phyloP scores from a whole-genome alignment of 2,329 filamentous ascomycete species.

The Colletotrichum navitas region DNA sequence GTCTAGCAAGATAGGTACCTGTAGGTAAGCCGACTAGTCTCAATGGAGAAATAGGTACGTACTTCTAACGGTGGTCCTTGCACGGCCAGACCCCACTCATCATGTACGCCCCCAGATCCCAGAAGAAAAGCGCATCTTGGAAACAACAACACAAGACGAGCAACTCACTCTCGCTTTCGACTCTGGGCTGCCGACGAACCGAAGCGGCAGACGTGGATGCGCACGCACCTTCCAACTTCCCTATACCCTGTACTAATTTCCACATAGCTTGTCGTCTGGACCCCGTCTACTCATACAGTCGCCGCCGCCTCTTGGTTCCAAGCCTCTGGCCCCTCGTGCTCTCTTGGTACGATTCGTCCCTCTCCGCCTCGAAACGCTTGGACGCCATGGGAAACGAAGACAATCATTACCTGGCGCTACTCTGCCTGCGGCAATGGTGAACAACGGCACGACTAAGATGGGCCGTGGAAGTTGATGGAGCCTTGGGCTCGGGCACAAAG shows the following conservation, averaged over 20 bases:
- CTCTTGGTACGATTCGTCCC: background rate
- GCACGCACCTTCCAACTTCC: conserved; percentile 23
- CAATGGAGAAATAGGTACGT: conserved; percentile 24
- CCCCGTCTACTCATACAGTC: background rate
- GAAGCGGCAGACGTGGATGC: background rate
- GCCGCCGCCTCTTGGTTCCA: conserved; percentile 8
- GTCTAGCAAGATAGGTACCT: background rate
- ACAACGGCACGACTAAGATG: conserved; percentile 14
- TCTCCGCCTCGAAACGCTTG: background rate
- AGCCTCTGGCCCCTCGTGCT: conserved; percentile 2
- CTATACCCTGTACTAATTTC: conserved; percentile 25
- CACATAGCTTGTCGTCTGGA: conserved; percentile 28
- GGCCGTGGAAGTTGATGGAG: conserved; percentile 7
- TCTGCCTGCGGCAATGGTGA: conserved; percentile 6
- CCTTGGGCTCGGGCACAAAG: conserved; percentile 29
- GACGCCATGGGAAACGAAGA: background rate
- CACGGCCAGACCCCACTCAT: background rate
- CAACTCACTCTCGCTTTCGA: background rate
- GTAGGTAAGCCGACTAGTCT: conserved; percentile 3
- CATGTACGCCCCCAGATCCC: conserved; percentile 31
- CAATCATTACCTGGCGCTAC: background rate
- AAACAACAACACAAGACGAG: conserved; percentile 16
- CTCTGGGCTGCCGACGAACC: background rate
- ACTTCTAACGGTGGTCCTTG: conserved; percentile 12
- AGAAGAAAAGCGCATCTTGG: conserved; percentile 20